A percentile compares a stretch with the other conserved stretches of the same genome.
Conservation (phyloP, 345 rosid genomes). For the Ceriops zippeliana region DNA sequence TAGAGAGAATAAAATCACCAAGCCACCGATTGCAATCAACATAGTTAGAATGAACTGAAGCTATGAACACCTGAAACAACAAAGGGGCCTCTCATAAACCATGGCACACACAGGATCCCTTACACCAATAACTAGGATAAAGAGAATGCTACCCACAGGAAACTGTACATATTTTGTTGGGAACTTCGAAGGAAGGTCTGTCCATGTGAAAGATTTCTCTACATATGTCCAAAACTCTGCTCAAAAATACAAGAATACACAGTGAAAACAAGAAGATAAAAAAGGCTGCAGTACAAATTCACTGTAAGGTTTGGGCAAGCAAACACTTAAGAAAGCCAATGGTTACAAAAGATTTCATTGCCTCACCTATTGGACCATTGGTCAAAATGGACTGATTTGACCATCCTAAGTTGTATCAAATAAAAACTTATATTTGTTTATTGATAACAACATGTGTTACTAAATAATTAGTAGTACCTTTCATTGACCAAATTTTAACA, state of each 20-base stretch:
- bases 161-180: slow-evolving; percentile 94
- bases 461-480: slow-evolving; percentile 44
- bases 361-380: neutral
- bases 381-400: neutral
- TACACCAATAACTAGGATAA: neutral
- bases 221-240: slow-evolving; percentile 95
- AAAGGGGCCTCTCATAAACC: neutral
- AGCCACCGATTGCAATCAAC: slow-evolving; percentile 97
- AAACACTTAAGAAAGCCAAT: too few relatives aligned
- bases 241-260: slow-evolving; percentile 12
- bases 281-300: neutral
- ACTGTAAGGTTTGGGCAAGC: neutral
- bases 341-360: neutral
- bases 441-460: neutral
- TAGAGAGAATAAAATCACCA: slow-evolving; percentile 87
- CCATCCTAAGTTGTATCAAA: neutral
- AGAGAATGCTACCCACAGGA: slow-evolving; percentile 56
- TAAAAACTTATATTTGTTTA: neutral
- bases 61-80: slow-evolving; percentile 70
- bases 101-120: neutral
- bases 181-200: slow-evolving; percentile 82
- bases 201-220: slow-evolving; percentile 95
- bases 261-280: neutral
- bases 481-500: slow-evolving; percentile 95
- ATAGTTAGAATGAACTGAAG: slow-evolving; percentile 89